Evolutionary conservation across 2,329 filamentous ascomycete genomes (phyloP), one percentile per base, ranked within the genome.

Genomic region (Furcasterigmium furcatum): DNA sequence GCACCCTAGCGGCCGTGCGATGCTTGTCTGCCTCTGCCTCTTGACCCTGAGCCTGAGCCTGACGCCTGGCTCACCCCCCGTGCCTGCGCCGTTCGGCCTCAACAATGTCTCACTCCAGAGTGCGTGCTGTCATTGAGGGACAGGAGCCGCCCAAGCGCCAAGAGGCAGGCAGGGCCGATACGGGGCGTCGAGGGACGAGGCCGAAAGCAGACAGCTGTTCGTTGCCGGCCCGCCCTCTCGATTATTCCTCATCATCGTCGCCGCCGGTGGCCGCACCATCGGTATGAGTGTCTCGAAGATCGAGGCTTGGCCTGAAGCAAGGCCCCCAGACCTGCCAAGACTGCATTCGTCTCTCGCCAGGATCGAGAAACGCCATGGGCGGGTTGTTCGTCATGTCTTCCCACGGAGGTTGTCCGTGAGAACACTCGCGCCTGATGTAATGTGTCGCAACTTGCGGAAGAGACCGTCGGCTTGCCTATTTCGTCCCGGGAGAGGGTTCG

Each of bases 261-360:
- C 18, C n/a, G n/a, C 18, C 9, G 34, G n/a, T 36, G n/a, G 16
- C 34, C 32, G 32, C 14, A 13, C 18, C n/a, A 19, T 10, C 16
- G 34, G 34, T 36, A 36, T 36, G 34, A 36, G 34, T 36, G 34
- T 36, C 34, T 36, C 34, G 18, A 4, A 6, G 4, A 19, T 42
- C 7, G 39, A 32, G 29, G 18, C 40, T 42, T 40, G 38, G 38
- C 22, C 35, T 6, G 24, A 38, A 20, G n/a, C 16, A 27, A 40
- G 13, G 14, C n/a, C 40, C 18, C 40, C 8, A 14, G 27, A 22
- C 8, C 16, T 25, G 40, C 40, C 40, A 42, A 42, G 40, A 32
- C 40, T 42, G 40, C 40, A 42, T 42, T 42, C 40, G 40, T 42
- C n/a, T n/a, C n/a, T n/a, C 30, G 29, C 20, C 12, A 12, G 32